Evolutionary conservation across 768 basidiomycete genomes (phyloP).

Genomic region (Tremella yokohamensis): DNA sequence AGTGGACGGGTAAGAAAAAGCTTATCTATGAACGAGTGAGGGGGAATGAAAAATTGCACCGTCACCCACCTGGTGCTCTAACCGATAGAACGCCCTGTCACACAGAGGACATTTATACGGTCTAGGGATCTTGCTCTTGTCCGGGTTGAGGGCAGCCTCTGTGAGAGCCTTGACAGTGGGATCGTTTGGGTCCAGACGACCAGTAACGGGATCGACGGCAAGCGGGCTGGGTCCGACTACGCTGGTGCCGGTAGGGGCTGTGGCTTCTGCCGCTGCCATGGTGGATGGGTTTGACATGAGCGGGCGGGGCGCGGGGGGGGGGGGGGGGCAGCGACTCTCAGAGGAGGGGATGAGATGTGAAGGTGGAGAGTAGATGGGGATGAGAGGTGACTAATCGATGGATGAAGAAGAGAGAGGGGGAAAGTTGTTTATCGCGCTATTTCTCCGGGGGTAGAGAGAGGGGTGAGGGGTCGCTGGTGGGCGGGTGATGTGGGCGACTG

Average conservation of each 20-base stretch:
- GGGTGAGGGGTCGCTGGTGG: no score
- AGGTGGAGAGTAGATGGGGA: no score
- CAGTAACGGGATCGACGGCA: conserved; percentile 49
- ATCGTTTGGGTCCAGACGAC: conserved; percentile 52
- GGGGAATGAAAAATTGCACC: not conserved
- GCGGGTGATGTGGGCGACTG: no score
- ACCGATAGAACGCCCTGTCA: conserved; percentile 88
- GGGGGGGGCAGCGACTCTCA: no score
- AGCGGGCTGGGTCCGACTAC: conserved; percentile 15
- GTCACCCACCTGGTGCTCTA: conserved; percentile 82
- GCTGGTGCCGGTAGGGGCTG: not conserved
- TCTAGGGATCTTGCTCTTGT: conserved; percentile 59
- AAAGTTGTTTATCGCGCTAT: no score
- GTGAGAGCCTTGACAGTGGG: conserved; percentile 51
- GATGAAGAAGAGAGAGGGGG: no score
- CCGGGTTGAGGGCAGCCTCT: conserved; percentile 52
- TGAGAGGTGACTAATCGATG: no score
- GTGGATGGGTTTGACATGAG: conserved; percentile 28
- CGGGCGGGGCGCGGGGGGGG: no score
- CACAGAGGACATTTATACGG: conserved; percentile 98
- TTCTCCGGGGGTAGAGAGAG: no score
- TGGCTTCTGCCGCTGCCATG: conserved; percentile 25
- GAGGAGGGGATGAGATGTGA: no score
- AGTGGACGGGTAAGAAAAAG: not conserved
- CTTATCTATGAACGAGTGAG: not conserved